These are phyloP conservation scores for Rhytidiadelphus loreus DNA, from an alignment of 225 moss, liverwort and hornwort genomes.

Conservation along the genomic window DNA sequence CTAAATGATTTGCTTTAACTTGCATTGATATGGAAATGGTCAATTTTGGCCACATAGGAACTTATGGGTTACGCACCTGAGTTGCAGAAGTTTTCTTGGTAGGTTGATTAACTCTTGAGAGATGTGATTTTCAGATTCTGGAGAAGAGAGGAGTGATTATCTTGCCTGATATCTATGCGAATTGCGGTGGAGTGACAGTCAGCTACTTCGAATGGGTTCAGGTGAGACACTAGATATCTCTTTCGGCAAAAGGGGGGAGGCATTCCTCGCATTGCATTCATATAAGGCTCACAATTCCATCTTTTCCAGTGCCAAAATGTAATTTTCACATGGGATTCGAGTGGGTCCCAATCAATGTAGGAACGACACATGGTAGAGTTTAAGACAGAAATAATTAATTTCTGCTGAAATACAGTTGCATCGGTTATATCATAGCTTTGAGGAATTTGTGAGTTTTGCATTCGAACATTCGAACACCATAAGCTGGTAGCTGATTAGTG, in stretches of 20 bases:
- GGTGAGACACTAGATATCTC: slow-evolving; percentile 21
- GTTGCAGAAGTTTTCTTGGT: background rate
- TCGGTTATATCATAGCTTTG: background rate
- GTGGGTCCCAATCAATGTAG: background rate
- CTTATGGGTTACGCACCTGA: background rate
- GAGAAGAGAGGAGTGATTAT: slow-evolving; percentile 56
- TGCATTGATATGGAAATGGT: background rate
- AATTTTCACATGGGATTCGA: background rate
- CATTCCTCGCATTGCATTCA: background rate
- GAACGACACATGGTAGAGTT: background rate
- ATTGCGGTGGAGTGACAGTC: slow-evolving; percentile 92
- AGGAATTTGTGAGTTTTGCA: background rate
- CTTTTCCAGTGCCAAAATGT: background rate
- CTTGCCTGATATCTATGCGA: slow-evolving; percentile 88
- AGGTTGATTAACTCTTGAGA: background rate
- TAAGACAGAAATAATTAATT: background rate
- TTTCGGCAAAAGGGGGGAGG: background rate
- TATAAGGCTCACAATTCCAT: background rate
- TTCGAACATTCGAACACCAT: background rate
- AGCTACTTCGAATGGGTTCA: slow-evolving; percentile 99
- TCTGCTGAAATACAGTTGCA: background rate
- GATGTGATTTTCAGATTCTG: slow-evolving; percentile 40
- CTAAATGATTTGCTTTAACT: background rate
- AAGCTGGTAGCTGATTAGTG: background rate
- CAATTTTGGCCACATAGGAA: background rate